A percentile compares a stretch with the other conserved stretches of the same genome.
phyloP scores from a whole-genome alignment of 169 alveolate genomes.

The Ichthyophthirius multifiliis region DNA sequence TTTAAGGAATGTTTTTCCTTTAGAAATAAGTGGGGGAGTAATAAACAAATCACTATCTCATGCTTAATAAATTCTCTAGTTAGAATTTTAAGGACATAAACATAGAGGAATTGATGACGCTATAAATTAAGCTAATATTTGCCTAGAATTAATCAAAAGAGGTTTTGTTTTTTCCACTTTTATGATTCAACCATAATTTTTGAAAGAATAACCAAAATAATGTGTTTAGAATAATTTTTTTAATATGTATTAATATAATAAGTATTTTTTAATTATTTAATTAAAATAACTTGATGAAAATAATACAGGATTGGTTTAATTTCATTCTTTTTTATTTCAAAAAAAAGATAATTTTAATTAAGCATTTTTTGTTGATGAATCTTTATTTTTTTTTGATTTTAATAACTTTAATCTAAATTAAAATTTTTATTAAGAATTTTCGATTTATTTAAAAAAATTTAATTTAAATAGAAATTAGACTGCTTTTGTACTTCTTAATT shows the following conservation, averaged over 20 bases:
- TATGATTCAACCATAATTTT: slow-evolving; percentile 3
- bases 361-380: neutral
- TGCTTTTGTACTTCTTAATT: neutral
- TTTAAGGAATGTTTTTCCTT: neutral
- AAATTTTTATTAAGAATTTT: neutral
- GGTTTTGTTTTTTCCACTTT: neutral
- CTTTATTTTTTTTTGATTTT: neutral
- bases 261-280: neutral
- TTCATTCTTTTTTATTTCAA: neutral
- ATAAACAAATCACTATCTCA: neutral
- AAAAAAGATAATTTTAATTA: neutral
- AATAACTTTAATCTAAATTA: neutral
- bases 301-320: neutral
- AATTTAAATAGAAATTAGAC: neutral
- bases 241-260: neutral
- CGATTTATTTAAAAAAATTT: neutral
- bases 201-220: neutral
- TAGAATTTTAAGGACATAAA: neutral
- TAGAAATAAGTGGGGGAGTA: neutral
- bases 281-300: neutral
- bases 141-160: neutral
- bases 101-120: slow-evolving; percentile 4
- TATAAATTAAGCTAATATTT: neutral
- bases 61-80: neutral
- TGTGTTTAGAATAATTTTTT: slow-evolving; percentile 3